A percentile compares a stretch with the other conserved stretches of the same genome.
These are phyloP conservation scores for Boletus insuetus DNA, from an alignment of 768 basidiomycete species.

Conservation along the genomic window DNA sequence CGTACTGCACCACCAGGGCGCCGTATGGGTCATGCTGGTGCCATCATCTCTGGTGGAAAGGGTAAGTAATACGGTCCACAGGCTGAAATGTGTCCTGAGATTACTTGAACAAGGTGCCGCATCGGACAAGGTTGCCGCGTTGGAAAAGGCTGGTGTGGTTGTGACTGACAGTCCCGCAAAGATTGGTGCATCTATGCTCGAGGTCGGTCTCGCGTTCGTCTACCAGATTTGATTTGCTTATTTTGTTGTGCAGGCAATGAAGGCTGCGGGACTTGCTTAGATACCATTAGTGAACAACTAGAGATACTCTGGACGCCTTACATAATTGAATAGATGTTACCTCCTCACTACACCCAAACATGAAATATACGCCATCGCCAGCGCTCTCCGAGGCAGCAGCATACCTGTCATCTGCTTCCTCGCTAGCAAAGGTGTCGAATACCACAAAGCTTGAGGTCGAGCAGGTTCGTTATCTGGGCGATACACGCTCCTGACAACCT, in stretches of 20 bases:
- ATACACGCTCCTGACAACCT: slow-evolving; percentile 17
- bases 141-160: slow-evolving; percentile 88
- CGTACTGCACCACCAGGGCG: slow-evolving; percentile 96
- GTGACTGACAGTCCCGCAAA: slow-evolving; percentile 96
- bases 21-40: slow-evolving; percentile 98
- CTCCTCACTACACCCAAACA: background rate
- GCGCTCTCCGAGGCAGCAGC: slow-evolving; percentile 58
- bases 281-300: slow-evolving; percentile 21
- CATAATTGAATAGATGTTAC: slow-evolving; percentile 34
- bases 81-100: background rate
- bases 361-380: slow-evolving; percentile 35
- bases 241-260: slow-evolving; percentile 58
- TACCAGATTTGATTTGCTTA: slow-evolving; percentile 4
- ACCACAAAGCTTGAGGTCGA: slow-evolving; percentile 74
- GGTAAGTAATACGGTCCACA: slow-evolving; percentile 44
- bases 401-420: slow-evolving; percentile 58
- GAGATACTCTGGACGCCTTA: slow-evolving; percentile 24
- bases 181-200: slow-evolving; percentile 86
- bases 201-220: slow-evolving; percentile 48
- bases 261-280: slow-evolving; percentile 68
- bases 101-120: slow-evolving; percentile 64
- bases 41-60: slow-evolving; percentile 97
- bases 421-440: slow-evolving; percentile 55
- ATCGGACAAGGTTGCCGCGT: slow-evolving; percentile 86
- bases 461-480: slow-evolving; percentile 14